Conservation (phyloP, 2,329 filamentous ascomycete genomes). For the Fusarium foetens region DNA sequence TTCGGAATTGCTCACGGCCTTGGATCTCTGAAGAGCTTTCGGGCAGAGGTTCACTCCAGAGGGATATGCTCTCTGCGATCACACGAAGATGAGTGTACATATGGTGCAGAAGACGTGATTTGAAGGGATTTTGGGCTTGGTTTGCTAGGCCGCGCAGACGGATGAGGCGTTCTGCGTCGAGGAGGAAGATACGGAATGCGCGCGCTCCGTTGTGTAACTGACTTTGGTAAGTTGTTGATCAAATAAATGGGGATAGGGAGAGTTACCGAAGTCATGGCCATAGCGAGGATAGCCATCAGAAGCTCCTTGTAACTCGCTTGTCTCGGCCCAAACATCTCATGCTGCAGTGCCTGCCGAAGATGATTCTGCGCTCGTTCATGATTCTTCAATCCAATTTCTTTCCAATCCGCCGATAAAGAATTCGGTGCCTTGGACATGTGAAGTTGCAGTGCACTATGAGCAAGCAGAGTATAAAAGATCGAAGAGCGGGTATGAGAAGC, state of each 20-base stretch:
- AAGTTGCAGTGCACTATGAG: conserved; percentile 56
- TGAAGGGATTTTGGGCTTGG: conserved; percentile 50
- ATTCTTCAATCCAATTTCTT: conserved; percentile 44
- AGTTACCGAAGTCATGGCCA: conserved; percentile 41
- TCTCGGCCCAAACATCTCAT: conserved; percentile 47
- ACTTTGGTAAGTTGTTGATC: neutral
- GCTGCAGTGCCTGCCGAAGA: conserved; percentile 49
- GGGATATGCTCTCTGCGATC: conserved; percentile 54
- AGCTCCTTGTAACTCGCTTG: conserved; percentile 56
- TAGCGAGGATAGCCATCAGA: conserved; percentile 54
- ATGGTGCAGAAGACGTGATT: conserved; percentile 57
- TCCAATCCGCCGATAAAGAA: conserved; percentile 38
- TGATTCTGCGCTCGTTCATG: conserved; percentile 47
- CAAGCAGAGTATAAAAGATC: conserved; percentile 53
- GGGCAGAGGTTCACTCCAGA: conserved; percentile 5
- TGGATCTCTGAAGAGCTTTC: neutral
- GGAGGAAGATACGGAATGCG: conserved; percentile 42
- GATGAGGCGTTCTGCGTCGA: conserved; percentile 58
- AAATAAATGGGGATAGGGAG: accelerated
- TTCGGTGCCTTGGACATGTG: conserved; percentile 34
- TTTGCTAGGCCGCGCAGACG: conserved; percentile 49
- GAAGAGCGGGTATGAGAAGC: conserved; percentile 52
- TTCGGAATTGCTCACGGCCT: conserved; percentile 25
- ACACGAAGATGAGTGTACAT: conserved; percentile 59
- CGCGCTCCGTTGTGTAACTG: conserved; percentile 34